These are phyloP conservation scores for Rhizophora mangle DNA, from an alignment of 345 rosid species.

Conservation along the genomic window DNA sequence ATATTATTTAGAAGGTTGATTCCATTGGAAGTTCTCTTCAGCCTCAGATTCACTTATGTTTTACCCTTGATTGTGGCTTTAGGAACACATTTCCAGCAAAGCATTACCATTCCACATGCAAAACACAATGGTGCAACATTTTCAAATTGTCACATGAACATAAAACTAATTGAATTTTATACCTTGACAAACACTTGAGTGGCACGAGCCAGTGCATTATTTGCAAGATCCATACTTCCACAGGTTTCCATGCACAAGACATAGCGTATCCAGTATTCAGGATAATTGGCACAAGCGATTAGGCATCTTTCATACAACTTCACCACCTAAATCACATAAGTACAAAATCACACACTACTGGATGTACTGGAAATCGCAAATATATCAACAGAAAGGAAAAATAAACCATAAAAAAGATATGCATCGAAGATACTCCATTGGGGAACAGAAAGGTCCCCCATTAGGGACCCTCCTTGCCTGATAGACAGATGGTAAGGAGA, in stretches of 20 bases:
- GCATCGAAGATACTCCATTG: slow-evolving; percentile 83
- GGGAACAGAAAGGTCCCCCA: slow-evolving; percentile 89
- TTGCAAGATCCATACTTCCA: slow-evolving; percentile 82
- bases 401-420: slow-evolving; percentile 63
- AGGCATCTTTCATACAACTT: slow-evolving; percentile 94
- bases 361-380: slow-evolving; percentile 6
- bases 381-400: slow-evolving; percentile 24
- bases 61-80: neutral
- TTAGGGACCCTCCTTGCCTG: slow-evolving; percentile 93
- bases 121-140: neutral
- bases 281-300: slow-evolving; percentile 93
- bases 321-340: slow-evolving; percentile 59
- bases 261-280: slow-evolving; percentile 90
- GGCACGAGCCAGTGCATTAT: slow-evolving; percentile 88
- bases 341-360: slow-evolving; percentile 17
- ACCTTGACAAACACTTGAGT: slow-evolving; percentile 98
- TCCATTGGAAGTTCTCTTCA: neutral
- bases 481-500: slow-evolving; percentile 92
- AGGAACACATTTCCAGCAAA: neutral
- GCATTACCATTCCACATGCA: neutral
- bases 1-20: neutral
- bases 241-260: slow-evolving; percentile 73
- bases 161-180: slow-evolving; percentile 10
- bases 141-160: neutral
- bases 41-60: neutral